Percentiles rank a stretch among this genome's conserved stretches.
These are phyloP conservation scores for Asterochloris sp. DNA, from an alignment of 139 green algal genomes.

Conservation along the genomic window DNA sequence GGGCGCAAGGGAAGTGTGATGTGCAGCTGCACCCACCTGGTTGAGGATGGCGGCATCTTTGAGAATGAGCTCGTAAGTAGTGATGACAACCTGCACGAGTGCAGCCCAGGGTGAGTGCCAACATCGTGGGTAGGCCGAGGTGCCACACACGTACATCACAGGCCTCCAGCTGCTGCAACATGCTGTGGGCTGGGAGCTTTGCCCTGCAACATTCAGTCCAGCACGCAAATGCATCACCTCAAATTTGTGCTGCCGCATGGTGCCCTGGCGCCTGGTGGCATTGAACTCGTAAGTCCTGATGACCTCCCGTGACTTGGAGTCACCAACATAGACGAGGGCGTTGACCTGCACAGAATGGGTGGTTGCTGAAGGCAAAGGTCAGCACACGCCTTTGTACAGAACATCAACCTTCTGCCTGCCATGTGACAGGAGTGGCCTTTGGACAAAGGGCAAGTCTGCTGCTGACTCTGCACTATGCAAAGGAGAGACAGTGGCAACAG, in stretches of 20 bases:
- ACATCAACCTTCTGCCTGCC: no score
- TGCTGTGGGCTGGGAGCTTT: no score
- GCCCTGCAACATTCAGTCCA: no score
- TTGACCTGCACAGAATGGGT: constrained; percentile 26
- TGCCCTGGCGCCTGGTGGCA: constrained; percentile 6
- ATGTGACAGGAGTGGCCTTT: no score
- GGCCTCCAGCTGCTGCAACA: no score
- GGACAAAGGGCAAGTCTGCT: no score
- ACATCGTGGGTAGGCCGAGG: no score
- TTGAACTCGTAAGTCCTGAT: constrained; percentile 64
- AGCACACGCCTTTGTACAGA: no score
- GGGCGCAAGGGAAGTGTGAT: background rate
- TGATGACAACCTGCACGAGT: constrained; percentile 58
- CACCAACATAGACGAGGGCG: constrained; percentile 86
- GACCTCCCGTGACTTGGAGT: constrained; percentile 56
- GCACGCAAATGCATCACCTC: constrained; percentile 34
- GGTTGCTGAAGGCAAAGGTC: no score
- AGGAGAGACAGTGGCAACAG: no score
- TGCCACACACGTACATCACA: background rate
- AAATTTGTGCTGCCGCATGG: constrained; percentile 53
- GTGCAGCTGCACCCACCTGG: background rate
- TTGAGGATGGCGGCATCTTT: constrained; percentile 73
- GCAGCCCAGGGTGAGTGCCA: no score
- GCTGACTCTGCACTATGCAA: no score
- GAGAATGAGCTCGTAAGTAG: constrained; percentile 90